Percentiles rank a stretch among this genome's conserved stretches.
Conservation (phyloP, 768 basidiomycete species). For the Hirschioporus abietinus region DNA sequence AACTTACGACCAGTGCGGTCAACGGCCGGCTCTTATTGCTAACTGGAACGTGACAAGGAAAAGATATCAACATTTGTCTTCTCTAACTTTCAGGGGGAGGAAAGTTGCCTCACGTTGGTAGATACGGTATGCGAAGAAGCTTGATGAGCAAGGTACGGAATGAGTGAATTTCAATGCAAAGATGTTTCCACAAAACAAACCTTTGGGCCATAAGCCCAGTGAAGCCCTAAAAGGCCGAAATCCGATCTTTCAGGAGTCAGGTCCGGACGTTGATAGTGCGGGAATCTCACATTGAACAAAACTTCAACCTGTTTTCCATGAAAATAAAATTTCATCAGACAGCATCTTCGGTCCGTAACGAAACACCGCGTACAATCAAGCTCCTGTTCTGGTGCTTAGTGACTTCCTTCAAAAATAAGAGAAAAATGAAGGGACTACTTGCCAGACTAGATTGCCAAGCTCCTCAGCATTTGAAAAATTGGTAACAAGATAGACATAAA, state of each 20-base stretch:
- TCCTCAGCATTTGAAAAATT: constrained; percentile 27
- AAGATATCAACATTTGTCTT: not conserved
- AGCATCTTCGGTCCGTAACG: not conserved
- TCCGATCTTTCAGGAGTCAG: constrained; percentile 3
- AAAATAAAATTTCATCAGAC: not conserved
- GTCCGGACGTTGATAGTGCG: not conserved
- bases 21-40: constrained; percentile 40
- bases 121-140: constrained; percentile 46
- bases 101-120: constrained; percentile 36
- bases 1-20: constrained; percentile 32
- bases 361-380: constrained; percentile 27
- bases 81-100: not conserved
- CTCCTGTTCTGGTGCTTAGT: constrained; percentile 32
- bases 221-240: constrained; percentile 30
- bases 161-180: constrained; percentile 4
- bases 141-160: constrained; percentile 10
- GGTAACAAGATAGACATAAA: constrained; percentile 44
- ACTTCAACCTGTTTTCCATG: constrained; percentile 34
- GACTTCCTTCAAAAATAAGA: constrained; percentile 10
- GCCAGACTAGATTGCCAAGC: constrained; percentile 38
- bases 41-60: constrained; percentile 28
- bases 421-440: constrained; percentile 14
- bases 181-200: constrained; percentile 22
- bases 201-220: constrained; percentile 50
- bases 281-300: constrained; percentile 42